Conservation (phyloP, 2,329 filamentous ascomycete species). For the Neoscytalidium dimidiatum region DNA sequence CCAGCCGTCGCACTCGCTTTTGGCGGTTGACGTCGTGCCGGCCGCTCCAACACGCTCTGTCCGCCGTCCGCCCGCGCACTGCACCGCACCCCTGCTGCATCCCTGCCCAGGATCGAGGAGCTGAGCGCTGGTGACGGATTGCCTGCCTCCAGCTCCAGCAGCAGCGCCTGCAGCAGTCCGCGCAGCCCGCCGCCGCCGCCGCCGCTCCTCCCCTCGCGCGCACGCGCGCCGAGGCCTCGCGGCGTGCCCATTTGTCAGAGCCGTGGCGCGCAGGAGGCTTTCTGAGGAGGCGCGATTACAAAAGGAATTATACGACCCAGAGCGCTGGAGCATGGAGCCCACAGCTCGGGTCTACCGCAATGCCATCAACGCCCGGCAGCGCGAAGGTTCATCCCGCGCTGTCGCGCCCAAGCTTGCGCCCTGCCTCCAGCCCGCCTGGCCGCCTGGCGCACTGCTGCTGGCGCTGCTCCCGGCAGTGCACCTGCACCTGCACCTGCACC, state of each 20-base stretch:
- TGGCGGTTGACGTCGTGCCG: conserved; percentile 2
- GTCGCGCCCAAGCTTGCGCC: background rate
- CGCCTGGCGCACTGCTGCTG: no score
- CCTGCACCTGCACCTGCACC: no score
- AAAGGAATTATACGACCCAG: background rate
- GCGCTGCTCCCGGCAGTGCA: no score
- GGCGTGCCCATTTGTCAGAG: background rate
- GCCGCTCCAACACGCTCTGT: background rate
- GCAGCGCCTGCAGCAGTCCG: background rate
- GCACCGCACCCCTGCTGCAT: background rate
- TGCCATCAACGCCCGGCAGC: background rate
- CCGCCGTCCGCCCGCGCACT: background rate
- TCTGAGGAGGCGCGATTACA: background rate
- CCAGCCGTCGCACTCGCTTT: background rate
- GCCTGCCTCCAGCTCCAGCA: background rate
- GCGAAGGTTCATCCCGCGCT: background rate
- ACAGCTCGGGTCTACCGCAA: background rate
- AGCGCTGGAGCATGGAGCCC: background rate
- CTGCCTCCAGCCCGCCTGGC: background rate
- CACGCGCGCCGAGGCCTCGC: background rate
- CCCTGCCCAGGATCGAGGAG: conserved; percentile 1
- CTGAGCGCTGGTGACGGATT: conserved; percentile 2
- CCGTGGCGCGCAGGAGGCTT: background rate
- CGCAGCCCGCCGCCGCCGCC: background rate
- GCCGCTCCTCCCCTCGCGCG: background rate